Conservation (phyloP, 2,329 filamentous ascomycete genomes). For the Exophiala lecanii-corni region DNA sequence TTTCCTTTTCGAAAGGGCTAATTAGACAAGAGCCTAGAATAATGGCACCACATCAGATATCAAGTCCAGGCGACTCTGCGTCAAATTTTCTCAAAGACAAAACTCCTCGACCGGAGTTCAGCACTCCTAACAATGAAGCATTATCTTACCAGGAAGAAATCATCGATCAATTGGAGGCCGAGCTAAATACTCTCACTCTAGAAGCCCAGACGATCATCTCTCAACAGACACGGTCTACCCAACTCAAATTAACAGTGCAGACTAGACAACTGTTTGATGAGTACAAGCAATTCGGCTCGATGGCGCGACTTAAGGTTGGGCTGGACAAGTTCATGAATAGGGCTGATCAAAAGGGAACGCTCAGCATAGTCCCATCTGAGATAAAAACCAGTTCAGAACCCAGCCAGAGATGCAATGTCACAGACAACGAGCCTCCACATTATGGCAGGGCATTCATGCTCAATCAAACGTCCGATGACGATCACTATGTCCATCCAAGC, state of each 20-base stretch:
- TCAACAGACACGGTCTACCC: slow-evolving; percentile 18
- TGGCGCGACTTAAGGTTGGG: slow-evolving; percentile 16
- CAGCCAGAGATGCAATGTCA: neutral
- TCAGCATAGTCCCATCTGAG: slow-evolving; percentile 8
- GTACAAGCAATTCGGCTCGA: slow-evolving; percentile 22
- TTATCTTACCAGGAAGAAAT: slow-evolving; percentile 7
- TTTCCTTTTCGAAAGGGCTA: too few relatives aligned
- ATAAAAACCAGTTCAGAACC: neutral
- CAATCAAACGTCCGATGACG: slow-evolving; percentile 16
- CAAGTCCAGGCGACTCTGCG: too few relatives aligned
- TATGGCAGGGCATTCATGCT: slow-evolving; percentile 16
- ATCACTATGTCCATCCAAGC: slow-evolving; percentile 1
- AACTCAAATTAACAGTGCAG: slow-evolving; percentile 12
- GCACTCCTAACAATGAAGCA: too few relatives aligned
- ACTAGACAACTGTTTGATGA: slow-evolving; percentile 18
- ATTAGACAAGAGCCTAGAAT: too few relatives aligned
- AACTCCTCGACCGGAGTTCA: too few relatives aligned
- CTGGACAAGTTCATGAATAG: slow-evolving; percentile 16
- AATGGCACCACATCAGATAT: too few relatives aligned
- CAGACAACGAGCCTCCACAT: slow-evolving; percentile 8
- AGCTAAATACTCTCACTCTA: slow-evolving; percentile 16
- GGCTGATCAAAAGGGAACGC: slow-evolving; percentile 9
- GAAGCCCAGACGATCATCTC: slow-evolving; percentile 19
- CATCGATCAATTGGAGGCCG: slow-evolving; percentile 10
- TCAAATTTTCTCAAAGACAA: too few relatives aligned